Base-by-base conservation (phyloP, 2,329 filamentous ascomycete species). In the Incumbomyces lentus region DNA sequence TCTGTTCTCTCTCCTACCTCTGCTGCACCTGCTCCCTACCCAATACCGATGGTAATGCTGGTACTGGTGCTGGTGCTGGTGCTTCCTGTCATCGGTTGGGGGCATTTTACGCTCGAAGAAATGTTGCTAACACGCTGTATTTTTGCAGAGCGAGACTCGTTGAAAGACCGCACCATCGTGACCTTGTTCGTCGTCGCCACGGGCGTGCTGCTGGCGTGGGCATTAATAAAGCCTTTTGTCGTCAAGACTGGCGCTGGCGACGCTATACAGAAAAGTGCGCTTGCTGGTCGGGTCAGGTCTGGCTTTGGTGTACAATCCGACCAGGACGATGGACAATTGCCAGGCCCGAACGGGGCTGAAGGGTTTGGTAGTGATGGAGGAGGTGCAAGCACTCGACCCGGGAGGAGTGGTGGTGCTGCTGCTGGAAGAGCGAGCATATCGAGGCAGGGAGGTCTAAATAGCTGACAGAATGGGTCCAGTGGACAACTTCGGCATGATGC, bases 171-270 rank as follows among this genome's bases (percentile, higher is more conserved):
- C 59, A 72, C 75, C 1, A 76, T 84, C 2, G 79, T 84, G 1
- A 75, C 78, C 49, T 72, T 81, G 19, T 84, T 84, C 58, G 80
- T 84, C 35, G 66, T 78, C 49, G 75, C 77, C 26, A 83, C 79
- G 2, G 70, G 74, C 7, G 74, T 76, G 3, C 59, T 84, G 52
- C 62, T 83, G 52, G 66, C 67, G 1, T 83, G 78, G 71, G 79
- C 80, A 2, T 68, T 69, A 5, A 59, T 79, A 13, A 73, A 75
- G 59, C 79, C 79, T 1, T 81, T 72, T 70, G 67, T 78, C 22
- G 69, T 74, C 54, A 70, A 68, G 30, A 33, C 14, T 19, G 19
- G 35, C 6, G 41, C 36, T 2, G 18, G 17, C 2, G 41, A 44
- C n/a, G 33, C 29, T 6, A 18, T 36, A 17, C n/a, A 19, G 14